Evolutionary conservation across 1,284 basidiomycete species (phyloP).

Genomic region (Trametes versicolor): DNA sequence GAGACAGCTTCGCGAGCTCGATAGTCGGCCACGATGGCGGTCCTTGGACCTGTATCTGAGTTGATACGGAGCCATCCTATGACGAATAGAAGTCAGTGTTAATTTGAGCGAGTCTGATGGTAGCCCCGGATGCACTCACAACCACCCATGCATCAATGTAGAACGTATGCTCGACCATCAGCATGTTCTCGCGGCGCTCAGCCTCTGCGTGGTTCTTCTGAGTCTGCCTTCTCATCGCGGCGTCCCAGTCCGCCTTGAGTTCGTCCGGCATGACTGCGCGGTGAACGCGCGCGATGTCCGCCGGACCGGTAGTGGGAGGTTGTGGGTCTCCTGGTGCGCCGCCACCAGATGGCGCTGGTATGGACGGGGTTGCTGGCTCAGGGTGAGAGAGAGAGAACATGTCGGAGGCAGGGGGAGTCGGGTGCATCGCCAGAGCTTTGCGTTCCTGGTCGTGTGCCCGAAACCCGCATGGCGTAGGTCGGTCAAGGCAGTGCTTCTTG

Average conservation of each 20-base stretch:
- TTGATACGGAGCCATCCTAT: not conserved
- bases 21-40: not conserved
- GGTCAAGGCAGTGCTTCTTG: not conserved
- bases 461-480: not conserved
- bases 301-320: not conserved
- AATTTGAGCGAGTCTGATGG: no score
- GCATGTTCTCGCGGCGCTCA: not conserved
- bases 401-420: not conserved
- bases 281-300: not conserved
- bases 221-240: not conserved
- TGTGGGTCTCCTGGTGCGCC: no score
- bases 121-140: not conserved
- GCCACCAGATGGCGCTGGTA: not conserved
- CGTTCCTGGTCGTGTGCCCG: not conserved
- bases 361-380: not conserved
- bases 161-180: not conserved
- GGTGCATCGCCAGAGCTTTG: no score
- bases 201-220: not conserved
- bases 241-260: not conserved
- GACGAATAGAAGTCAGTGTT: no score
- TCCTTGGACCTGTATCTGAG: not conserved
- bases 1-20: not conserved
- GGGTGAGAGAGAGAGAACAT: not conserved
- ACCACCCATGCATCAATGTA: not conserved
- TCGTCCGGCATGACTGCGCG: not conserved